Evolutionary conservation across 2,329 filamentous ascomycete species (phyloP), one percentile per base, ranked within the genome.

Genomic region (Huntiella omanensis): DNA sequence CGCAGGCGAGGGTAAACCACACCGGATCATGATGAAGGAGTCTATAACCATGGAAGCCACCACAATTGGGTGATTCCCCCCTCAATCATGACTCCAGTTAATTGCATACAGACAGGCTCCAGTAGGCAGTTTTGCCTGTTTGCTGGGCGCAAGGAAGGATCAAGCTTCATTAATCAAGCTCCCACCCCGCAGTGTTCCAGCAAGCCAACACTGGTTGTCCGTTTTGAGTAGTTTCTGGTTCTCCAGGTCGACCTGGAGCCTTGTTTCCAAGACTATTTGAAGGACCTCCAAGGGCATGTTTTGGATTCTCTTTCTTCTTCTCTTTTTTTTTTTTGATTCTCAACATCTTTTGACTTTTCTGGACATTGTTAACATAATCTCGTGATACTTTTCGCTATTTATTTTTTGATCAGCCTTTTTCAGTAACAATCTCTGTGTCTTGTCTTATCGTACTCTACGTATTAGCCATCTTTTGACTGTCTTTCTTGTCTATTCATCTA

Each of bases 361-460:
- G n/a, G 35, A 28, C 34, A 35, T 38, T 47, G 34, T 41, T 34
- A 45, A 41, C 38, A 19, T 19, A 39, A 17, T 17, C 15, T 16
- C 15, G 37, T 39, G 37, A 39, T 41, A 43, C 43, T 46, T 28
- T 33, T 51, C 43, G 40, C 50, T 28, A 42, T 44, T 45, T 37
- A 17, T 46, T 19, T n/a, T 44, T 32, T 45, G 12, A 32, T 33
- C 37, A 37, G 43, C 47, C 40, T 45, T 33, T 45, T 11, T 39
- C 15, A 17, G 13, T 39, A 28, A 28, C 22, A 28, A 28, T 28
- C 22, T 28, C 8, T 7, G 22, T 28, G 22, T 28, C 8, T 10
- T 28, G 22, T 28, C 22, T 28, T 28, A 28, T 28, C 22, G 22
- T 2, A 10, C 8, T 28, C 22, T 28, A 28, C 22, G 22, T 28